Evolutionary conservation across 2,329 filamentous ascomycete genomes (phyloP).

Genomic region (Ascochyta lentis): DNA sequence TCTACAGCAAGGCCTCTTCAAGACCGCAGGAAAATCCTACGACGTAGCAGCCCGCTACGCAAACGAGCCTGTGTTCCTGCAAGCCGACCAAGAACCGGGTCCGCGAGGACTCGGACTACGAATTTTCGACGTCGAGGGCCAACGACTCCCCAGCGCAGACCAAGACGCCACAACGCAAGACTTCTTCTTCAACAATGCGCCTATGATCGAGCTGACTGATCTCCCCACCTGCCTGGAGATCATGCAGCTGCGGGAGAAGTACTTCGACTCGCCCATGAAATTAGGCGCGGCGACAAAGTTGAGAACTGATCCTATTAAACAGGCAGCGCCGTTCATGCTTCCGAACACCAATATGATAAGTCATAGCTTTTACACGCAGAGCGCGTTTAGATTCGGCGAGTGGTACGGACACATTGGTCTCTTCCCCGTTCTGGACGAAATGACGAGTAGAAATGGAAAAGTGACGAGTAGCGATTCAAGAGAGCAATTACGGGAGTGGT

Average conservation of each 20-base stretch:
- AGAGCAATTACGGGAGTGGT: conserved; percentile 36
- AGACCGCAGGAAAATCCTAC: conserved; percentile 38
- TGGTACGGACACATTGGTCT: conserved; percentile 40
- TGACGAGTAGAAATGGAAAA: conserved; percentile 26
- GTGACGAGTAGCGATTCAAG: conserved; percentile 28
- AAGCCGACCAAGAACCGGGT: conserved; percentile 44
- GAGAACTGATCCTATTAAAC: conserved; percentile 39
- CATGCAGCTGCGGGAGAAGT: conserved; percentile 37
- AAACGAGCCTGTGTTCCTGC: conserved; percentile 46
- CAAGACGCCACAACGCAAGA: conserved; percentile 30
- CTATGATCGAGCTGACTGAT: conserved; percentile 41
- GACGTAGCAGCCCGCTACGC: conserved; percentile 49
- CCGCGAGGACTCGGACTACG: conserved; percentile 48
- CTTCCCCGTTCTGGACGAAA: conserved; percentile 32
- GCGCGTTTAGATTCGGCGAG: conserved; percentile 39
- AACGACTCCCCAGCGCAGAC: conserved; percentile 25
- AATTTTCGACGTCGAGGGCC: conserved; percentile 45
- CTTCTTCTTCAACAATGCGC: conserved; percentile 45
- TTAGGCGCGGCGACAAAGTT: conserved; percentile 31
- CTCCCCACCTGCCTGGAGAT: conserved; percentile 43
- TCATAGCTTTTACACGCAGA: conserved; percentile 42
- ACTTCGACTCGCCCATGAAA: conserved; percentile 32
- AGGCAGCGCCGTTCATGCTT: conserved; percentile 32
- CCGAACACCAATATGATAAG: conserved; percentile 48
- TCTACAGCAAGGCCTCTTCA: conserved; percentile 48